Evolutionary conservation across 2,329 filamentous ascomycete genomes (phyloP).

Genomic region (Neurospora sp.): DNA sequence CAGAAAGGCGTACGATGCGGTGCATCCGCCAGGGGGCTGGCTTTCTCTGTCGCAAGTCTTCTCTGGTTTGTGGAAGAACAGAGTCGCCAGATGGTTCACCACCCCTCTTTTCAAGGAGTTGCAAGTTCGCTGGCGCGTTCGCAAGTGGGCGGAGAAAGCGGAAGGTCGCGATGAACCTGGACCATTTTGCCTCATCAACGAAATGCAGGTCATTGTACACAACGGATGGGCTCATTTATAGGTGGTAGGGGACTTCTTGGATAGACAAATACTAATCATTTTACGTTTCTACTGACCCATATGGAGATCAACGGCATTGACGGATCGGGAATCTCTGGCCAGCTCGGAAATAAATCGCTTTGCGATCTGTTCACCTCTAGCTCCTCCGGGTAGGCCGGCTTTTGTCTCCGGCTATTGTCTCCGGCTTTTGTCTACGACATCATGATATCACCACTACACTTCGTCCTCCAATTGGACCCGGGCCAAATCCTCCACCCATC

Average conservation of each 20-base stretch:
- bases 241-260: slow-evolving; percentile 8
- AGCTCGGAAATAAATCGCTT: not conserved
- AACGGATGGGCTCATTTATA: slow-evolving; percentile 51
- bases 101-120: slow-evolving; percentile 21
- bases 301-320: not conserved
- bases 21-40: slow-evolving; percentile 31
- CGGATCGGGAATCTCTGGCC: not conserved
- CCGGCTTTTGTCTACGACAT: not conserved
- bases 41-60: slow-evolving; percentile 37
- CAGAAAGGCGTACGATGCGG: slow-evolving; percentile 38
- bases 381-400: not conserved
- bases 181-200: slow-evolving; percentile 43
- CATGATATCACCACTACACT: not conserved
- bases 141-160: slow-evolving; percentile 27
- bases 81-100: slow-evolving; percentile 28
- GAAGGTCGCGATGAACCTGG: slow-evolving; percentile 31
- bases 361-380: not conserved
- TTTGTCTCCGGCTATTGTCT: no score
- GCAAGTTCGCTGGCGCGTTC: slow-evolving; percentile 30
- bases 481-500: not conserved
- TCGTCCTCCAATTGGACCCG: not conserved
- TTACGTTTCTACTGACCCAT: not conserved
- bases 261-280: not conserved
- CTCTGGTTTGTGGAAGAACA: slow-evolving; percentile 49
- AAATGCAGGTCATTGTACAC: slow-evolving; percentile 49